These are phyloP conservation scores for Trichaptum fuscoviolaceum DNA, from an alignment of 768 basidiomycete species.

Conservation along the genomic window DNA sequence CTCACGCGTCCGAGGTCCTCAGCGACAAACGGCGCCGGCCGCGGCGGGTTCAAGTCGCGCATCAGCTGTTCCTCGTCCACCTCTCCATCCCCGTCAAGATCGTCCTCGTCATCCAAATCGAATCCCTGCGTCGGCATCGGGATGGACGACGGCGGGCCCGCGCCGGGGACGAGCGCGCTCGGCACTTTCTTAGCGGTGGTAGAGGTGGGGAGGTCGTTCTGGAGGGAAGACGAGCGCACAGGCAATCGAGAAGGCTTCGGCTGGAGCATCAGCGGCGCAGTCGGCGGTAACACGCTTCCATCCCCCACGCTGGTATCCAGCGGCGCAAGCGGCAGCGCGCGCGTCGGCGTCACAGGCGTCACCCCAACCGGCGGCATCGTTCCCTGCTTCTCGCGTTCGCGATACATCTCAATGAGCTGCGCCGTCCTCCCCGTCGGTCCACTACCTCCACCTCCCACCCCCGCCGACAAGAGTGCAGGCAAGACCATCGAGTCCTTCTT, in stretches of 20 bases:
- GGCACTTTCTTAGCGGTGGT: not conserved
- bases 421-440: conserved; percentile 54
- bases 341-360: conserved; percentile 3
- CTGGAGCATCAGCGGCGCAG: not conserved
- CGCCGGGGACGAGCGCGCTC: conserved; percentile 11
- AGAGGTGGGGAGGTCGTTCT: not conserved
- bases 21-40: conserved; percentile 29
- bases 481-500: conserved; percentile 23
- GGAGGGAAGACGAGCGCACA: conserved; percentile 23
- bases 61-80: conserved; percentile 16
- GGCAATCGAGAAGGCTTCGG: conserved; percentile 29
- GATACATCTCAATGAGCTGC: conserved; percentile 81
- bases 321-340: conserved; percentile 5
- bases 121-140: conserved; percentile 16
- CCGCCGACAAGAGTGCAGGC: too few species aligned
- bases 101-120: not conserved
- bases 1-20: conserved; percentile 55
- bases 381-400: conserved; percentile 55
- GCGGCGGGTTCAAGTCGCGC: conserved; percentile 24
- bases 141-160: conserved; percentile 21
- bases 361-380: conserved; percentile 1
- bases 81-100: not conserved
- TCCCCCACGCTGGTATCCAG: not conserved
- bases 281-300: not conserved
- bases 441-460: too few species aligned